Evolutionary conservation across 805 yeast species (phyloP).

Genomic region (Candida caryicola): DNA sequence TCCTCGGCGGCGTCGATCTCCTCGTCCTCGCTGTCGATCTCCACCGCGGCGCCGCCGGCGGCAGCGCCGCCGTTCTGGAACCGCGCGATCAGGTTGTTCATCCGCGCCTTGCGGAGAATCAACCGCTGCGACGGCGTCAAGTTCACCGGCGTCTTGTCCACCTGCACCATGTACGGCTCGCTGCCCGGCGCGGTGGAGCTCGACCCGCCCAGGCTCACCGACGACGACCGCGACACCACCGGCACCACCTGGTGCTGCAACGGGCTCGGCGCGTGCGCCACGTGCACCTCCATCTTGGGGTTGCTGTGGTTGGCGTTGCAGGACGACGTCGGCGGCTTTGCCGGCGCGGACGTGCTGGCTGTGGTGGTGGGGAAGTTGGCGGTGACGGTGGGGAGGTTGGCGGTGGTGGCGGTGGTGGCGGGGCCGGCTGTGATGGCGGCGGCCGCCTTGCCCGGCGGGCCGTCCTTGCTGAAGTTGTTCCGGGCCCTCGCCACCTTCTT

Average conservation of each 20-base stretch:
- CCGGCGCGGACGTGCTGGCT: neutral
- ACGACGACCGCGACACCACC: constrained; percentile 15
- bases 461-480: too few species aligned
- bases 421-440: neutral
- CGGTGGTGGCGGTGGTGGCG: constrained; percentile 1
- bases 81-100: constrained; percentile 22
- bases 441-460: neutral
- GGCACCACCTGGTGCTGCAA: constrained; percentile 14
- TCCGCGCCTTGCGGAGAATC: constrained; percentile 22
- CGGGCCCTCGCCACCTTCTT: neutral
- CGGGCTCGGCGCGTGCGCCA: constrained; percentile 12
- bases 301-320: neutral
- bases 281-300: too few species aligned
- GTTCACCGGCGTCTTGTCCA: constrained; percentile 23
- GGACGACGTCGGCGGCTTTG: neutral
- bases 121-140: constrained; percentile 32
- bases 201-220: constrained; percentile 13
- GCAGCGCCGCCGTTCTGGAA: constrained; percentile 12
- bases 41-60: neutral
- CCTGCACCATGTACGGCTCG: constrained; percentile 17
- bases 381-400: neutral
- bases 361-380: neutral
- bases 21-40: constrained; percentile 9
- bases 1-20: constrained; percentile 49
- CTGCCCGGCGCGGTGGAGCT: constrained; percentile 1